phyloP scores from a whole-genome alignment of 352 stramenopile genomes.

The Phytophthora sp. region DNA sequence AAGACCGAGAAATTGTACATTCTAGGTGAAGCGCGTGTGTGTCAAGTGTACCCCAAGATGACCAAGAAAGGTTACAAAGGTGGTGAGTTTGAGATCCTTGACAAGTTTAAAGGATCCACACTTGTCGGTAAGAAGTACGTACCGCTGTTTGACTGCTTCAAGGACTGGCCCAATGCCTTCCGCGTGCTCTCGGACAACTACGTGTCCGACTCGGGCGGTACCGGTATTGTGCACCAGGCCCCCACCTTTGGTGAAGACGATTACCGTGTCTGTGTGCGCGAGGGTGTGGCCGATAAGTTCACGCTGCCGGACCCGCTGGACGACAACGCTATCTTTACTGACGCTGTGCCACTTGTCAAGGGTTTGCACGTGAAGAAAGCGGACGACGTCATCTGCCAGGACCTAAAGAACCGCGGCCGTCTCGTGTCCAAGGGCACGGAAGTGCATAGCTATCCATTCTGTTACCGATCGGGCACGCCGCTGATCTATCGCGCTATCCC shows the following conservation, averaged over 20 bases:
- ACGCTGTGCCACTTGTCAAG: conserved; percentile 91
- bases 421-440: conserved; percentile 97
- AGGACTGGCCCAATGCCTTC: conserved; percentile 92
- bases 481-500: conserved; percentile 99
- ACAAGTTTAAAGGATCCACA: conserved; percentile 90
- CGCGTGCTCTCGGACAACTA: conserved; percentile 97
- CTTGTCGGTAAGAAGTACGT: conserved; percentile 97
- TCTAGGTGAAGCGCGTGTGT: conserved; percentile 92
- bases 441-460: conserved; percentile 99
- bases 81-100: conserved; percentile 92
- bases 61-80: conserved; percentile 97
- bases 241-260: conserved; percentile 99
- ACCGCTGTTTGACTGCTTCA: conserved; percentile 97
- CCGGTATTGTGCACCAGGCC: conserved; percentile 98
- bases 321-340: conserved; percentile 96
- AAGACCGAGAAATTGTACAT: conserved; percentile 93
- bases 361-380: conserved; percentile 98
- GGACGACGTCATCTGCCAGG: conserved; percentile 96
- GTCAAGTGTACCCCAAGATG: conserved; percentile 97
- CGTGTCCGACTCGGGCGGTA: conserved; percentile 97
- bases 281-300: conserved; percentile 96
- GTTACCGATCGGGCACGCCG: conserved; percentile 99
- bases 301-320: conserved; percentile 97
- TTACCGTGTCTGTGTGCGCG: conserved; percentile 98
- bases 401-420: conserved; percentile 94